Evolutionary conservation across 768 basidiomycete genomes (phyloP).

Genomic region (Pisolithus tinctorius): DNA sequence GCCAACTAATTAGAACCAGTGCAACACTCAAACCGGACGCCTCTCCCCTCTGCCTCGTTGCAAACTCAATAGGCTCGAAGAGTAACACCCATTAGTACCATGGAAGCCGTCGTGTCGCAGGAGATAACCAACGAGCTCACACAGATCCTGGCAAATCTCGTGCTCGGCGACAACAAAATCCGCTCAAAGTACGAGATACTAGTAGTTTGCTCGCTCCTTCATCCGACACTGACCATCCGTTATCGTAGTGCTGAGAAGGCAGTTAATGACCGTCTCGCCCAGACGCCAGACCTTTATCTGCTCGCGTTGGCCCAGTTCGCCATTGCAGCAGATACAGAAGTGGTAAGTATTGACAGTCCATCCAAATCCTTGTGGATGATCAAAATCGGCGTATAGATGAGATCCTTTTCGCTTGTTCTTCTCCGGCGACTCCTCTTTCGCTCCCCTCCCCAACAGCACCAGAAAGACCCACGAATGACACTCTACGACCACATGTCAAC

Average conservation of each 20-base stretch:
- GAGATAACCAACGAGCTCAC: slow-evolving; percentile 73
- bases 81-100: not conserved
- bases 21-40: no score
- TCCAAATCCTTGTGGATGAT: slow-evolving; percentile 4
- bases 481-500: slow-evolving; percentile 74
- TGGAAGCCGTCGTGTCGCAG: slow-evolving; percentile 37
- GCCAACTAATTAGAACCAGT: no score
- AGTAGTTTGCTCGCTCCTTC: not conserved
- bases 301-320: slow-evolving; percentile 77
- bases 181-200: slow-evolving; percentile 48
- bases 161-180: slow-evolving; percentile 79
- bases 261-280: slow-evolving; percentile 72
- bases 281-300: slow-evolving; percentile 73
- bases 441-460: slow-evolving; percentile 32
- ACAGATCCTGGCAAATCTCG: slow-evolving; percentile 79
- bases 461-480: slow-evolving; percentile 39
- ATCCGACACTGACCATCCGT: slow-evolving; percentile 7
- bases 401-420: slow-evolving; percentile 77
- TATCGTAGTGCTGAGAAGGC: slow-evolving; percentile 63
- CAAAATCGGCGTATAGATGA: slow-evolving; percentile 49
- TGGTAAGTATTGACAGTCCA: slow-evolving; percentile 41
- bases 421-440: slow-evolving; percentile 76
- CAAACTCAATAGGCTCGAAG: no score
- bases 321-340: slow-evolving; percentile 69
- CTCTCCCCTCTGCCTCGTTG: no score